A percentile compares a stretch with the other conserved stretches of the same genome.
phyloP scores from a whole-genome alignment of 176 grass and related monocot genomes.

The Typha latifolia region DNA sequence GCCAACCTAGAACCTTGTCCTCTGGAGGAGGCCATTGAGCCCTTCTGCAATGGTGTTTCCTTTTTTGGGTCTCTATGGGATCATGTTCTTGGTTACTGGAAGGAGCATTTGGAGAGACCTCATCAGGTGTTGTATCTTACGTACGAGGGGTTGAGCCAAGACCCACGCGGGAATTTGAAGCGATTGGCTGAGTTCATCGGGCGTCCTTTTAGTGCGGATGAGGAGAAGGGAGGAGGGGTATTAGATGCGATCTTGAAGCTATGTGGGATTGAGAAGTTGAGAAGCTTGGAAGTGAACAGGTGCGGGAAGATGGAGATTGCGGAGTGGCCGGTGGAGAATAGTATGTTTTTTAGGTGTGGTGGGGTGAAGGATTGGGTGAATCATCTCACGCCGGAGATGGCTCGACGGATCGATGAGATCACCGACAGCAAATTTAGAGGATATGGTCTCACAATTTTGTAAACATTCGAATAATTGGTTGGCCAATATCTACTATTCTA shows the following conservation, averaged over 20 bases:
- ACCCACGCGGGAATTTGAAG: conserved; percentile 1
- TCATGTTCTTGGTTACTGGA: conserved; percentile 25
- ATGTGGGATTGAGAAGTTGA: conserved; percentile 9
- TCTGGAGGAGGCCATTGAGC: background rate
- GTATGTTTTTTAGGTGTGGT: conserved; percentile 2
- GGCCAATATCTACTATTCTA: too few relatives aligned
- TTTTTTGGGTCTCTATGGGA: background rate
- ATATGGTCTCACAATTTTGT: background rate
- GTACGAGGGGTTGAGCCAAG: conserved; percentile 16
- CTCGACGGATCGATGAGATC: background rate
- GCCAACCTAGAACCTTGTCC: background rate
- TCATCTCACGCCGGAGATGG: conserved; percentile 16
- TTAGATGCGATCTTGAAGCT: background rate
- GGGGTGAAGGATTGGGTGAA: conserved; percentile 9
- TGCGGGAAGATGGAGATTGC: background rate
- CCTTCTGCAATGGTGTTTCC: conserved; percentile 6
- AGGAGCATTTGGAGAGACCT: conserved; percentile 1
- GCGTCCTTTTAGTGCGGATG: background rate
- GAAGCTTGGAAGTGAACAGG: conserved; percentile 3
- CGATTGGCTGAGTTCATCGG: conserved; percentile 12
- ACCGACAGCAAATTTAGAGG: conserved; percentile 4
- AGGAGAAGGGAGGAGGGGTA: background rate
- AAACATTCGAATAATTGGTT: too few relatives aligned
- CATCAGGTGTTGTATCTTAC: conserved; percentile 19
- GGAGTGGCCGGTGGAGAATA: background rate